Evolutionary conservation across 2,329 filamentous ascomycete species (phyloP).

Genomic region (Pseudogymnoascus sp.): DNA sequence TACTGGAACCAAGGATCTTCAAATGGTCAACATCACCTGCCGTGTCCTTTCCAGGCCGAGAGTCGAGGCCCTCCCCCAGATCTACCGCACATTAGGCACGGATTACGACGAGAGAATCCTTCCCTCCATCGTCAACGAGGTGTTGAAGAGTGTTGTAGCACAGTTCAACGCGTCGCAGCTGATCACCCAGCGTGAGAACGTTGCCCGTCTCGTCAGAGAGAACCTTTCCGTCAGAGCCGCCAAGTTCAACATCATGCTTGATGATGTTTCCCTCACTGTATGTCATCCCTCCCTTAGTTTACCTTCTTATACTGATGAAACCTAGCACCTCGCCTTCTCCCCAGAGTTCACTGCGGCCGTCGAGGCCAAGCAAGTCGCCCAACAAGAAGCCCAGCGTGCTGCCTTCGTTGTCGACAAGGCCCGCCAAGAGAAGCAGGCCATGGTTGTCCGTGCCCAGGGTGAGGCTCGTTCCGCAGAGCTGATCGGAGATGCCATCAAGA

Average conservation of each 20-base stretch:
- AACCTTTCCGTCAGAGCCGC: conserved; percentile 86
- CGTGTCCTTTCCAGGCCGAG: conserved; percentile 92
- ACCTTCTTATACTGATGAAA: conserved; percentile 6
- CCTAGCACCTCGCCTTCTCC: conserved; percentile 62
- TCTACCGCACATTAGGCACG: conserved; percentile 88
- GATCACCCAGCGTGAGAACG: conserved; percentile 98
- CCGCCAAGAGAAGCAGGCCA: conserved; percentile 98
- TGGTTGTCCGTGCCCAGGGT: conserved; percentile 97
- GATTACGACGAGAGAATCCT: conserved; percentile 97
- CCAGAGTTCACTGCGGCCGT: conserved; percentile 67
- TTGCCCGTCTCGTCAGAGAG: conserved; percentile 82
- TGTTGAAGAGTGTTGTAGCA: conserved; percentile 95
- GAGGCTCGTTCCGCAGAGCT: conserved; percentile 96
- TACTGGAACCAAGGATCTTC: conserved; percentile 96
- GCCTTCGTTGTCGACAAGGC: conserved; percentile 99
- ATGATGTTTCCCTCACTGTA: conserved; percentile 95
- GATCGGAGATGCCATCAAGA: conserved; percentile 99
- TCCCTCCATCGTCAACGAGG: conserved; percentile 97
- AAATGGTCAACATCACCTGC: conserved; percentile 99
- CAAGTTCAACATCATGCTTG: conserved; percentile 92
- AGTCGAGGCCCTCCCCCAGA: conserved; percentile 83
- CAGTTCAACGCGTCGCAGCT: conserved; percentile 98
- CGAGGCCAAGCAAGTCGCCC: conserved; percentile 66
- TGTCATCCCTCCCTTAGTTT: conserved; percentile 23
- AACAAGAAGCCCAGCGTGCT: conserved; percentile 92